Evolutionary conservation across 2,329 filamentous ascomycete species (phyloP).

Genomic region (Hymenoscyphus occultus): DNA sequence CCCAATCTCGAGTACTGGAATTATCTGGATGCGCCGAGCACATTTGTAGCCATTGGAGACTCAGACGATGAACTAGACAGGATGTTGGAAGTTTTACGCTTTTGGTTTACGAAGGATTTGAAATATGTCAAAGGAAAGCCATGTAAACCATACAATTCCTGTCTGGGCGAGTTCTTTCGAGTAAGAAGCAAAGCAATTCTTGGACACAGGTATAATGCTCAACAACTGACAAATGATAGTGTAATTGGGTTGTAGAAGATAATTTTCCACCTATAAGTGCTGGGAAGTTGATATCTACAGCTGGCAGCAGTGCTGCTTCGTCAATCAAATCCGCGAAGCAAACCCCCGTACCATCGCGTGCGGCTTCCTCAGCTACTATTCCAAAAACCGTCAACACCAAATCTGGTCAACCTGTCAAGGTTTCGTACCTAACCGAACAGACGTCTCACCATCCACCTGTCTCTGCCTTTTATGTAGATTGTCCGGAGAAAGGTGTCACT

Average conservation of each 20-base stretch:
- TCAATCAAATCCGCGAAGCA: constrained; percentile 31
- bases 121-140: constrained; percentile 99
- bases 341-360: constrained; percentile 23
- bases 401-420: constrained; percentile 56
- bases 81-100: constrained; percentile 90
- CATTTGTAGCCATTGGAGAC: constrained; percentile 79
- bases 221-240: constrained; percentile 48
- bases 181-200: constrained; percentile 48
- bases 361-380: constrained; percentile 24
- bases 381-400: constrained; percentile 23
- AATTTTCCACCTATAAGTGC: constrained; percentile 60
- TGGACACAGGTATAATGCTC: neutral
- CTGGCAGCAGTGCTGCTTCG: constrained; percentile 28
- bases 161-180: constrained; percentile 94
- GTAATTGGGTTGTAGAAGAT: constrained; percentile 91
- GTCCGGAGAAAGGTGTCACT: constrained; percentile 82
- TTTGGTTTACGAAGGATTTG: constrained; percentile 98
- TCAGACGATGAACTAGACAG: constrained; percentile 88
- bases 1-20: constrained; percentile 99
- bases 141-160: constrained; percentile 98
- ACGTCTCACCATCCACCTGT: constrained; percentile 97
- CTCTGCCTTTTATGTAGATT: constrained; percentile 91
- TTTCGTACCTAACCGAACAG: constrained; percentile 96
- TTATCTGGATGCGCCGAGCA: constrained; percentile 91
- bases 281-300: constrained; percentile 19